Evolutionary conservation across 179 eudicot species (phyloP), one percentile per base, ranked within the genome.

Genomic region (Amaranthus tricolor): DNA sequence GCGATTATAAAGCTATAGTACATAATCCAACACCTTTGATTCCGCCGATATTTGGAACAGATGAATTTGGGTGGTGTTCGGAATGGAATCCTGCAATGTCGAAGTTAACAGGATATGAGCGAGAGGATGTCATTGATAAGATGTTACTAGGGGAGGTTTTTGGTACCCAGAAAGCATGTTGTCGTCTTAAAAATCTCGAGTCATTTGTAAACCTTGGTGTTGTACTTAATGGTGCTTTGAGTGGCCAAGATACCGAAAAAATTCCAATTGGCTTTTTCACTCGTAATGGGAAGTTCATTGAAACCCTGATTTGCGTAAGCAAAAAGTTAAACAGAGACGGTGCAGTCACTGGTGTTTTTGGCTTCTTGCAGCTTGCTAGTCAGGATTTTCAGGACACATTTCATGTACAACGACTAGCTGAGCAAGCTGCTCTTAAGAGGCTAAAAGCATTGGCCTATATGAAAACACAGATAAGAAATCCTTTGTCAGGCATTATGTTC

Each of bases 361-460:
- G 97, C 81, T 95, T 95, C 84, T 79, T 95, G 85, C 99, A 95
- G 87, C 85, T 95, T 57, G 97, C 99, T 53, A 95, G 99, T 83
- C 96, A 78, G 44, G 99, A 95, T 75, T 83, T 95, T 77, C 99
- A 90, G 45, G 96, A 90, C 73, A 96, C 99, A 1, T 84, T 95
- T 61, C 99, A 95, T 77, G 76, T 95, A 62, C 99, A 95, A 68
- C 69, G 95, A 13, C 66, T 95, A 64, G 85, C 99, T 0, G 97
- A 95, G 78, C 94, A 90, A 79, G 94, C 88, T 75, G 95, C 99
- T 13, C 61, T 83, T 71, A 95, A 95, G 82, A 86, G 97, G 70
- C 69, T 86, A 40, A 90, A 84, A 80, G 84, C 86, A 1, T 81
- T 95, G 66, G 81, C 97, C 62, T 95, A 95, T 68, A 81, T 86